Evolutionary conservation across 192 early-diverging fungal genomes (phyloP), one percentile per base, ranked within the genome.

Genomic region (Podila epicladia): DNA sequence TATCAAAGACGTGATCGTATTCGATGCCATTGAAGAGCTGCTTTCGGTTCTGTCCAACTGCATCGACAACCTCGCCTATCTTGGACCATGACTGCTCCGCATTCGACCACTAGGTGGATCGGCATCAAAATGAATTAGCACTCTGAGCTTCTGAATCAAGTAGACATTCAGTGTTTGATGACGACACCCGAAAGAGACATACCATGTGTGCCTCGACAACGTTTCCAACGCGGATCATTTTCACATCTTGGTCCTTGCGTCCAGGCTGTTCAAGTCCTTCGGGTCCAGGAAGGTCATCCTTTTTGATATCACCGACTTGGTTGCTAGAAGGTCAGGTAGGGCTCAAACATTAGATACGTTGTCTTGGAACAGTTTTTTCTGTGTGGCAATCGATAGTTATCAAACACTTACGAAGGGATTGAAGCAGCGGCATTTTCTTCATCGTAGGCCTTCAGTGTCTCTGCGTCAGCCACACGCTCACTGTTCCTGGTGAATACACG

Each of bases 1-100:
- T 94, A 74, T 97, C 96, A 87, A 99, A 99, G 33, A 99, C 94
- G 80, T 94, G 97, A 84, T 99, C 98, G 79, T 99, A 99, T 71
- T 98, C 97, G 53, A 88, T 86, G 33, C 97, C 97, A 6, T 91
- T 86, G 75, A 91, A 95, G 31, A 93, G 71, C 73, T 95, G 92
- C 77, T 97, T 98, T 28, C 91, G 80, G 9, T 87, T 74, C 11
- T 85, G 85, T 5, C 93, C 95, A 45, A 92, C 91, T 4, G 95
- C 92, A 83, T 98, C 97, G 0, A 98, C 96, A 1, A 99, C 96
- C 33, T 95, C 91, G 12, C 98, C 98, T 37, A 99, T 87, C 70
- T 97, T 97, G 33, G 73, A 49, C 98, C 98, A 99, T 29, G 75
- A 64, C 12, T 82, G 82, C 13, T 77, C 72, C 12, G 82, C 73